Base-by-base conservation (phyloP, 768 basidiomycete species). In the Russula earlei region DNA sequence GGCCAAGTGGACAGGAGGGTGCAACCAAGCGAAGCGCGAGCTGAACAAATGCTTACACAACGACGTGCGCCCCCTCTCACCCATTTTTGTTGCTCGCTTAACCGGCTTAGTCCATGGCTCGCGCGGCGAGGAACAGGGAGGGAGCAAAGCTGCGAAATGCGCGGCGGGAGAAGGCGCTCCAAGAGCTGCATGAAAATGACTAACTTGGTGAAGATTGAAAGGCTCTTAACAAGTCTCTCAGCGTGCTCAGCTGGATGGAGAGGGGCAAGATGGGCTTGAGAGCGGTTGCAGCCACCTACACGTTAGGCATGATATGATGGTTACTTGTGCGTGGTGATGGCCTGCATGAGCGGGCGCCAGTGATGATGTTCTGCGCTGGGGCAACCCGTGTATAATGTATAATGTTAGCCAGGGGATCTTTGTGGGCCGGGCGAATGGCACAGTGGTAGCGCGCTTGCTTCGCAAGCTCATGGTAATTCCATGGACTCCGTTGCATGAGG, bases 21-120 rank as follows among this genome's bases (percentile, higher is more conserved):
- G 87, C 67, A 90, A 90, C 64, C 70, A 65, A 55, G 74, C 77
- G 49, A 90, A 90, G 70, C 72, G 80, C 53, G 77, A 80, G 43
- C 72, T 90, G 62, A 87, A 85, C 64, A 70, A 73, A 52, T 90
- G 87, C 70, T 72, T 90, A 53, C 78, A 81, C 56, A 72, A 77
- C 65, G 87, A 88, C 78, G 87, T 88, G 66, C 57, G 72, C 53
- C 19, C 17, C 46, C 38, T 15, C 19, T 6, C 34, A 27, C 57
- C 22, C 24, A n/a, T 37, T 40, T 52, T 36, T 37, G n/a, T 40
- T 33, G n/a, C 50, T 55, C 50, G 59, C 27, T 40, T 20, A 11
- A 19, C 17, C 33, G 29, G 19, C 56, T 38, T 62, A 87, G 86
- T 78, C 84, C 46, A 60, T 81, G 10, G 74, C 76, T 31, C 80